Evolutionary conservation across 768 basidiomycete genomes (phyloP).

Genomic region (Lactifluus volemus): DNA sequence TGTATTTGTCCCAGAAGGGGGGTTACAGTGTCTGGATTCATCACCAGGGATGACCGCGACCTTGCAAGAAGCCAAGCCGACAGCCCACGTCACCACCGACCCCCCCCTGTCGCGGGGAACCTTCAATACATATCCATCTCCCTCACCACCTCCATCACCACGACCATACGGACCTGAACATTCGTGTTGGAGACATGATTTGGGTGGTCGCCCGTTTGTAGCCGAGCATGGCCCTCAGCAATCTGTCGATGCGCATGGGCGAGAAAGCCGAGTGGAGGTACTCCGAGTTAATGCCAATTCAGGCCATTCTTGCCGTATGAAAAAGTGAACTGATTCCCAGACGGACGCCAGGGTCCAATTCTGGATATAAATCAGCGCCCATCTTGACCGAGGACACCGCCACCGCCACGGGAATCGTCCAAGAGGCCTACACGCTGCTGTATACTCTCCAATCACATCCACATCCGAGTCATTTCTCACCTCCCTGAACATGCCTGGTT

Average conservation of each 20-base stretch:
- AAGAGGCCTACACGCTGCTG: too few species aligned
- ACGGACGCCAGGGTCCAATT: too few species aligned
- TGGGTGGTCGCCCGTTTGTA: not conserved
- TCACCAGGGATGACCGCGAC: not conserved
- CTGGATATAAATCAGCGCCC: too few species aligned
- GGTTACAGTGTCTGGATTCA: too few species aligned
- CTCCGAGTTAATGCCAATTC: not conserved
- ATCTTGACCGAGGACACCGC: too few species aligned
- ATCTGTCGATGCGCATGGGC: not conserved
- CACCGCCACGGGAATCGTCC: too few species aligned
- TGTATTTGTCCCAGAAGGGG: too few species aligned
- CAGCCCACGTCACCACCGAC: not conserved
- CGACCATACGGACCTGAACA: not conserved
- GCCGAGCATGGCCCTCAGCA: not conserved
- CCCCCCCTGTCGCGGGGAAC: not conserved
- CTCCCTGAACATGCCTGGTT: too few species aligned
- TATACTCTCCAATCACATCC: too few species aligned
- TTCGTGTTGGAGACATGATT: not conserved
- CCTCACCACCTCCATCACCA: constrained; percentile 1
- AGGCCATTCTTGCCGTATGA: not conserved
- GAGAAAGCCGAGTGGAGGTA: not conserved
- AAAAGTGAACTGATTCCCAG: too few species aligned
- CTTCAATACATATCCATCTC: not conserved
- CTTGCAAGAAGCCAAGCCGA: not conserved
- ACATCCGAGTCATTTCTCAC: too few species aligned